Conservation (phyloP, 371 early-diverging fungal genomes). For the Mortierella sp. region DNA sequence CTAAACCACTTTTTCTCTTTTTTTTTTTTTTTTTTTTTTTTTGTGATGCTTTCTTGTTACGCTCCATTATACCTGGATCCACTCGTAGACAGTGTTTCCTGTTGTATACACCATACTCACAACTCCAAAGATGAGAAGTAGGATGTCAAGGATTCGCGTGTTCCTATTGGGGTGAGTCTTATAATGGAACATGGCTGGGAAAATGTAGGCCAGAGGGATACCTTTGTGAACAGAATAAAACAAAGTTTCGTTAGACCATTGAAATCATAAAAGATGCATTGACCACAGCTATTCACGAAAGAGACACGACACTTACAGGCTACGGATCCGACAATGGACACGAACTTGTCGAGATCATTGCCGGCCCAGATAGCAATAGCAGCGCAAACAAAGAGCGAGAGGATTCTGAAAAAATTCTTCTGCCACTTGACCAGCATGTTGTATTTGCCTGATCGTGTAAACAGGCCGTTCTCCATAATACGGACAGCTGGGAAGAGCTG, state of each 20-base stretch:
- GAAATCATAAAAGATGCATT: conserved; percentile 11
- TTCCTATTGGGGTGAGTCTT: conserved; percentile 61
- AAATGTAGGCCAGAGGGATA: conserved; percentile 81
- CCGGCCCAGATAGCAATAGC: conserved; percentile 79
- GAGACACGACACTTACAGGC: conserved; percentile 61
- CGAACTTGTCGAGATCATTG: conserved; percentile 84
- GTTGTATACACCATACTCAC: conserved; percentile 83
- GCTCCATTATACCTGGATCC: conserved; percentile 53
- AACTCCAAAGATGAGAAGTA: conserved; percentile 75
- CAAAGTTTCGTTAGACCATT: background rate
- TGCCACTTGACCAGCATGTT: conserved; percentile 84
- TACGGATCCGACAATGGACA: conserved; percentile 81
- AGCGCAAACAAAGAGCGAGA: conserved; percentile 72
- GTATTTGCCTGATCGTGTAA: conserved; percentile 74
- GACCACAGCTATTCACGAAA: background rate
- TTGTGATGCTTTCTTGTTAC: too few species aligned
- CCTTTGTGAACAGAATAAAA: conserved; percentile 35
- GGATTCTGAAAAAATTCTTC: conserved; percentile 84
- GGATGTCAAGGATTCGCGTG: conserved; percentile 62
- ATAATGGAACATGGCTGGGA: conserved; percentile 86
- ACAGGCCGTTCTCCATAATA: conserved; percentile 83
- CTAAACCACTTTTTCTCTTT: too few species aligned
- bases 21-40: too few species aligned
- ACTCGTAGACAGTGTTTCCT: conserved; percentile 73
- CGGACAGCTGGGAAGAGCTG: conserved; percentile 87